Base-by-base conservation (phyloP, 192 early-diverging fungal genomes). In the Entomortierella parvispora region DNA sequence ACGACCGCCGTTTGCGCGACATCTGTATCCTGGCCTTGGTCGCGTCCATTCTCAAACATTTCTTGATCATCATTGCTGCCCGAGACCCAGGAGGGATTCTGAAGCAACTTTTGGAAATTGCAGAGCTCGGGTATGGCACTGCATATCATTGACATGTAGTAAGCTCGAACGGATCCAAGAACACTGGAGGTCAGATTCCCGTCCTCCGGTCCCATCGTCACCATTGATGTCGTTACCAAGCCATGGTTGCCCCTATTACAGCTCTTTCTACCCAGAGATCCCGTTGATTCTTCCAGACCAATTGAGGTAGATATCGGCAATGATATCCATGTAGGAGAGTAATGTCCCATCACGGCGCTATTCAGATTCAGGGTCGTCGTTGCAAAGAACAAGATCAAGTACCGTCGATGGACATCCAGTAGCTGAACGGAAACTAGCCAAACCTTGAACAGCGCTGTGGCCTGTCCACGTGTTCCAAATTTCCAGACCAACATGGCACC, bases 331-430 rank as follows among this genome's bases (percentile, higher is more conserved):
- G 47, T 5, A 14, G 47, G 9, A 15, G 22, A 49, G 47, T 49
- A 5, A 28, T 56, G 54, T 18, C 18, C n/a, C 28, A 56, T 34
- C 33, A 31, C 32, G 6, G 32, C 26, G 14, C 31, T 31, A 10
- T 18, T 56, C 28, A 31, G 31, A 12, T 32, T 31, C 8, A 52
- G 14, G 25, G 5, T 25, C 47, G 47, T 23, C 0, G 47, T 23
- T 7, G 22, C 51, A 0, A 28, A 26, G n/a, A 56, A 31, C 31
- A 33, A 32, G n/a, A 22, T 50, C 22, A 77, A 28, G 23, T 46
- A 58, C 31, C 65, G n/a, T 34, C 74, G 43, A 37, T 77, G 65
- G 11, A 77, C 65, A 52, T 77, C 74, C 40, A 77, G 25, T 0
- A 68, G 11, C 28, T 77, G 66, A 47, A 68, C 62, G 6, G 56